phyloP scores from a whole-genome alignment of 2,329 filamentous ascomycete species.

The Aureobasidium subglaciale region DNA sequence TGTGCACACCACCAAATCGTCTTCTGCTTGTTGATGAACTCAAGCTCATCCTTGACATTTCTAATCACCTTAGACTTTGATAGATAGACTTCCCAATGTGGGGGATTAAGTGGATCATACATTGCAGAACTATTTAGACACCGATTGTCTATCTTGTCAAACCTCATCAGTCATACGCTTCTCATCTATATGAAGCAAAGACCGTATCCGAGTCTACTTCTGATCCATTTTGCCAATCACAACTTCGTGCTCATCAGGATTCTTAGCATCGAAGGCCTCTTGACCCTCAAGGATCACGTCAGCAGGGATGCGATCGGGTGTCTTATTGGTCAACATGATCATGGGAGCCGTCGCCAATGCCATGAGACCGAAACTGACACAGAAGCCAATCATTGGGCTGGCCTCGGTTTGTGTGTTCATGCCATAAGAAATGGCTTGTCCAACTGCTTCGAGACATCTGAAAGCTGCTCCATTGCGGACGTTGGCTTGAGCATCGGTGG shows the following conservation, averaged over 20 bases:
- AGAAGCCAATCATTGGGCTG: slow-evolving; percentile 15
- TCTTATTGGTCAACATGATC: slow-evolving; percentile 27
- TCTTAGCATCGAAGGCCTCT: slow-evolving; percentile 10
- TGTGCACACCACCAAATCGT: too few species aligned
- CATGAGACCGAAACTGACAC: slow-evolving; percentile 30
- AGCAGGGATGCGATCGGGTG: slow-evolving; percentile 26
- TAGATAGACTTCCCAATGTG: too few species aligned
- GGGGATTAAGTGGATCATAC: too few species aligned
- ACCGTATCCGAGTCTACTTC: too few species aligned
- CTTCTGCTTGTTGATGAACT: too few species aligned
- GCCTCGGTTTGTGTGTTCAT: slow-evolving; percentile 11
- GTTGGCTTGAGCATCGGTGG: slow-evolving; percentile 13
- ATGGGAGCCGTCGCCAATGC: slow-evolving; percentile 27
- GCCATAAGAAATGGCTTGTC: slow-evolving; percentile 12
- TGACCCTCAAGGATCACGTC: slow-evolving; percentile 19
- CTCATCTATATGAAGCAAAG: too few species aligned
- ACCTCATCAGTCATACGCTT: too few species aligned
- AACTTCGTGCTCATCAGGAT: neutral
- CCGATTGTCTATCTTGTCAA: too few species aligned
- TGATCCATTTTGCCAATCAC: slow-evolving; percentile 5
- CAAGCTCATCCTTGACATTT: too few species aligned
- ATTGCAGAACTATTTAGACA: too few species aligned
- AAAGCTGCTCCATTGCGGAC: slow-evolving; percentile 8
- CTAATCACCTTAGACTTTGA: too few species aligned
- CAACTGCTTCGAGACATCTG: slow-evolving; percentile 11